A percentile compares a stretch with the other conserved stretches of the same genome.
Conservation (phyloP, 257 asterid genomes). For the Plantago major region DNA sequence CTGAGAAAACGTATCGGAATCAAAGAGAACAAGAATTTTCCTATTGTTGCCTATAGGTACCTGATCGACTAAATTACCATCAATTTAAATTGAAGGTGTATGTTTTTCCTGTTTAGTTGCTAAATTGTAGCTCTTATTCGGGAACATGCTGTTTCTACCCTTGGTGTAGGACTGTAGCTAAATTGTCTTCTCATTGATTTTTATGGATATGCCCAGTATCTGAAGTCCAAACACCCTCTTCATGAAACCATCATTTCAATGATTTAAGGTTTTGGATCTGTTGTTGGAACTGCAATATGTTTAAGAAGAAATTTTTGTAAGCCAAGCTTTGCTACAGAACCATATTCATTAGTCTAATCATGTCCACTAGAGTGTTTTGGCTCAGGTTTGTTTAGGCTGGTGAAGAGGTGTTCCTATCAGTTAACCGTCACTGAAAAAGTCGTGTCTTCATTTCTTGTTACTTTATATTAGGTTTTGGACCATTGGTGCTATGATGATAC, state of each 20-base stretch:
- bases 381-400: not conserved
- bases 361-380: not conserved
- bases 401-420: not conserved
- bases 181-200: not conserved
- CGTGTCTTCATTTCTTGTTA: not conserved
- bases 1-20: conserved; percentile 53
- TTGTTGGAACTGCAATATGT: not conserved
- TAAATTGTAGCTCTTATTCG: not conserved
- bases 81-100: not conserved
- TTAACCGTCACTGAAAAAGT: not conserved
- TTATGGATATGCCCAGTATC: not conserved
- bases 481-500: too few relatives aligned
- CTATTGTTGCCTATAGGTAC: conserved; percentile 56
- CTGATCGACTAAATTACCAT: not conserved
- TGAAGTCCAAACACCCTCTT: not conserved
- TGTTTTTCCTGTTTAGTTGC: not conserved
- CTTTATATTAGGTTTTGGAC: not conserved
- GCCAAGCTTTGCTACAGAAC: not conserved
- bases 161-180: not conserved
- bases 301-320: not conserved
- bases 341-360: not conserved
- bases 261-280: not conserved
- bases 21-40: conserved; percentile 42
- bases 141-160: not conserved
- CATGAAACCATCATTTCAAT: not conserved